Conservation (phyloP, 352 stramenopile species). For the Pythium insidiosum region DNA sequence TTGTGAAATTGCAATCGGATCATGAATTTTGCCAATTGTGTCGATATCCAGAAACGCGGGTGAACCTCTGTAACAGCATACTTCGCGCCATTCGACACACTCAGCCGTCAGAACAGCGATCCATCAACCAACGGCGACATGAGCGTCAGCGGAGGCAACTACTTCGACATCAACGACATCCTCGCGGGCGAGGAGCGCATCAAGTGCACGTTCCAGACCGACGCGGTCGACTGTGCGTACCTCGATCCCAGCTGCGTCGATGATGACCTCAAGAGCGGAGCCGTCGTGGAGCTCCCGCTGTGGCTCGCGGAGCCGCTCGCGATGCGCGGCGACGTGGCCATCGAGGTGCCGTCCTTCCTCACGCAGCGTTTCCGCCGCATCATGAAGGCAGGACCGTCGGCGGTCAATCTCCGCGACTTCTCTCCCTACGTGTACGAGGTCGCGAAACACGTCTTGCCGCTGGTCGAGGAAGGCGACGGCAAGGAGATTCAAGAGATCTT, state of each 20-base stretch:
- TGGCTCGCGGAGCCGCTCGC: slow-evolving; percentile 62
- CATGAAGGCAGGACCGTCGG: slow-evolving; percentile 67
- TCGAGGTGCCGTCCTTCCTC: slow-evolving; percentile 56
- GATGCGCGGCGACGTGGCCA: slow-evolving; percentile 34
- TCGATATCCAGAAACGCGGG: too few species aligned
- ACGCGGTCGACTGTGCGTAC: slow-evolving; percentile 63
- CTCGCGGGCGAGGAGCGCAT: slow-evolving; percentile 74
- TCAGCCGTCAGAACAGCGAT: not conserved
- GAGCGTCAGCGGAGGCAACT: slow-evolving; percentile 19
- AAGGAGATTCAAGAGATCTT: slow-evolving; percentile 74
- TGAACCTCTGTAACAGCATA: slow-evolving; percentile 2
- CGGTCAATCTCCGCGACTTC: slow-evolving; percentile 73
- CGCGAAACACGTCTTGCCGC: slow-evolving; percentile 42
- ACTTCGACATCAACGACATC: slow-evolving; percentile 72
- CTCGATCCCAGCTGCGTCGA: slow-evolving; percentile 58
- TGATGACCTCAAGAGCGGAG: slow-evolving; percentile 33
- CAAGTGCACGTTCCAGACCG: slow-evolving; percentile 64
- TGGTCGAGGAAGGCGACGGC: slow-evolving; percentile 33
- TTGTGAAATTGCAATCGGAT: too few species aligned
- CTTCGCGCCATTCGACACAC: slow-evolving; percentile 8
- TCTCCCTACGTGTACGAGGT: slow-evolving; percentile 69
- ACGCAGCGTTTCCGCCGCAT: slow-evolving; percentile 69
- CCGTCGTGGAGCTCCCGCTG: slow-evolving; percentile 63
- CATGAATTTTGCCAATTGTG: too few species aligned
- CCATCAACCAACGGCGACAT: slow-evolving; percentile 1